Evolutionary conservation across 352 stramenopile species (phyloP).

Genomic region (Globisporangium heterothallicum): DNA sequence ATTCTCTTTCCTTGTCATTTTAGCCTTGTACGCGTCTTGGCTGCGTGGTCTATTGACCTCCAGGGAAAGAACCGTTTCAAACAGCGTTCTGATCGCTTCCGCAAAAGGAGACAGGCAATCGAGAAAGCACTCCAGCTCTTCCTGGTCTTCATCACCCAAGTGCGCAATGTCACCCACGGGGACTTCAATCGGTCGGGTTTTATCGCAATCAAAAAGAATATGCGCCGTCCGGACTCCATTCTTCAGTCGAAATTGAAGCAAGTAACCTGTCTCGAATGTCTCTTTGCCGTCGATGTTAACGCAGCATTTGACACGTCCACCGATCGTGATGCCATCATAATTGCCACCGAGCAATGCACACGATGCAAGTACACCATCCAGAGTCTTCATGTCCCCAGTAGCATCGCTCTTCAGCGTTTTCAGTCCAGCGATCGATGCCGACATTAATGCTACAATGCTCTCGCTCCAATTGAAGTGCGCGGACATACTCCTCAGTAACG

Average conservation of each 20-base stretch:
- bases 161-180: constrained; percentile 42
- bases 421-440: constrained; percentile 10
- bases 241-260: constrained; percentile 47
- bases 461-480: constrained; percentile 27
- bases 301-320: constrained; percentile 59
- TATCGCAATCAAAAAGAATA: constrained; percentile 68
- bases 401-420: background rate
- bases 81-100: constrained; percentile 23
- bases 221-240: constrained; percentile 34
- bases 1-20: constrained; percentile 55
- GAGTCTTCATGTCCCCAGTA: background rate
- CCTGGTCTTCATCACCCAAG: constrained; percentile 34
- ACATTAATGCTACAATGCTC: constrained; percentile 23
- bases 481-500: constrained; percentile 33
- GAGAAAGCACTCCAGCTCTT: constrained; percentile 35
- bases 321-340: constrained; percentile 42
- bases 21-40: constrained; percentile 29
- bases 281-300: constrained; percentile 75
- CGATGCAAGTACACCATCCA: constrained; percentile 29
- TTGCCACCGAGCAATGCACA: constrained; percentile 52
- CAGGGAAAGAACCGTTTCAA: constrained; percentile 22
- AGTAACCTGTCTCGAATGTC: constrained; percentile 60
- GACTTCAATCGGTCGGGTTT: constrained; percentile 43
- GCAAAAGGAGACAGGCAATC: constrained; percentile 24
- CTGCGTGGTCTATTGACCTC: constrained; percentile 1